These are phyloP conservation scores for Cytospora piceae DNA, from an alignment of 2,329 filamentous ascomycete genomes.

Conservation along the genomic window DNA sequence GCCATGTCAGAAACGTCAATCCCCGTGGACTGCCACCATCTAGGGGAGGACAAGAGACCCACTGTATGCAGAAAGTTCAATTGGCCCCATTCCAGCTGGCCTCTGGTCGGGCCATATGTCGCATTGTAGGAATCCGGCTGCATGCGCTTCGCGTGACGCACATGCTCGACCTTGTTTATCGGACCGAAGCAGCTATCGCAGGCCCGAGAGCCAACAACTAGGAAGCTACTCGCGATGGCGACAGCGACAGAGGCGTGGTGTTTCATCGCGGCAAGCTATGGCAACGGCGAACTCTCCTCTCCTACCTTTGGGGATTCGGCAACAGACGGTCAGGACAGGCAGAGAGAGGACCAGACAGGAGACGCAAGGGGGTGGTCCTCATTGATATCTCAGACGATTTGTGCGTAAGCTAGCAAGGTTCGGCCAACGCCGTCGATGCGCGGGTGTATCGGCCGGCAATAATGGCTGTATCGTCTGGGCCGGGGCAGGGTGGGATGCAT, in stretches of 20 bases:
- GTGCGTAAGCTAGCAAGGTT: too few relatives aligned
- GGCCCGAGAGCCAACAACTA: conserved; percentile 36
- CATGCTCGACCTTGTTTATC: conserved; percentile 46
- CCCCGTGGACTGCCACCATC: background rate
- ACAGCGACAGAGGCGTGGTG: conserved; percentile 22
- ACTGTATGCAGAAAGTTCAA: conserved; percentile 64
- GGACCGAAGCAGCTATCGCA: conserved; percentile 50
- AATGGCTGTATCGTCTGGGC: background rate
- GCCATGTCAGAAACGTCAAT: background rate
- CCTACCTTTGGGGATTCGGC: background rate
- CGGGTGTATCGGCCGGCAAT: background rate
- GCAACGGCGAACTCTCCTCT: background rate
- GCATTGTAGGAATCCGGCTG: conserved; percentile 51
- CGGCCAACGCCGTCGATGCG: background rate
- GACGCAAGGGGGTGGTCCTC: background rate
- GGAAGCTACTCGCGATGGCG: conserved; percentile 26
- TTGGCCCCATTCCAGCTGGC: conserved; percentile 62
- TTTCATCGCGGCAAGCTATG: conserved; percentile 23
- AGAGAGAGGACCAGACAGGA: background rate
- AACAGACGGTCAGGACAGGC: background rate
- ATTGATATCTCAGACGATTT: background rate
- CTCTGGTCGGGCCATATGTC: conserved; percentile 45
- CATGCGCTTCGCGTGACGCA: conserved; percentile 53
- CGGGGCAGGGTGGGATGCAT: too few relatives aligned
- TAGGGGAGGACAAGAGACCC: conserved; percentile 21